Conservation (phyloP, 768 basidiomycete species). For the Rhizopogon vinicolor region DNA sequence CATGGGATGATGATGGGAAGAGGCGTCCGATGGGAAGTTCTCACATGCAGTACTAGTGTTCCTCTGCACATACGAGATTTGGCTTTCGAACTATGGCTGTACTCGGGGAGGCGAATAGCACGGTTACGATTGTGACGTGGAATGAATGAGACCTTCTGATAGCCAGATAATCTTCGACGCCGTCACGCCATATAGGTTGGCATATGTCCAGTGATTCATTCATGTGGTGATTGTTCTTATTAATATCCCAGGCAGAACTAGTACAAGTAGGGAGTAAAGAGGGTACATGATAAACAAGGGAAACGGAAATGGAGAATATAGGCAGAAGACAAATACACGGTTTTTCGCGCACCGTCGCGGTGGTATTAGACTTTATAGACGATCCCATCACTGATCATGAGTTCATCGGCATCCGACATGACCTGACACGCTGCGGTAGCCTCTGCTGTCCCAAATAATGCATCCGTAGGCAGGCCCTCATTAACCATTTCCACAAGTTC, state of each 20-base stretch:
- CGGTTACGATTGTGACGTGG: too few relatives aligned
- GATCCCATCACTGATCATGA: conserved; percentile 86
- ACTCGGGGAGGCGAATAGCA: too few relatives aligned
- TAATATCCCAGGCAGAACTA: background rate
- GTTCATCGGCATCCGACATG: conserved; percentile 70
- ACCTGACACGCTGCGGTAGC: conserved; percentile 64
- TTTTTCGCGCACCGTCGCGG: background rate
- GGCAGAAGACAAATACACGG: background rate
- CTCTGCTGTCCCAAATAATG: conserved; percentile 78
- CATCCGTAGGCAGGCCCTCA: conserved; percentile 59
- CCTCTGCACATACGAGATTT: background rate
- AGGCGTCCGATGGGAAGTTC: background rate
- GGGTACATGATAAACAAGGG: conserved; percentile 5
- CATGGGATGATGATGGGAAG: background rate
- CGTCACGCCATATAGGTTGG: background rate
- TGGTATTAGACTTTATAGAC: conserved; percentile 71
- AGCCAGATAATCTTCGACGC: background rate
- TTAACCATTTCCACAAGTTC: conserved; percentile 75
- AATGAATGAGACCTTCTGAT: too few relatives aligned
- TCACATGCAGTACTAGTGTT: background rate
- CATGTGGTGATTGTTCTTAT: background rate
- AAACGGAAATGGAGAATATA: background rate
- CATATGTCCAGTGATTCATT: background rate
- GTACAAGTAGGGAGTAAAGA: conserved; percentile 3
- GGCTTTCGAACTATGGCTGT: background rate